Percentiles rank a stretch among this genome's conserved stretches.
Conservation (phyloP, 164 flowering plant genomes). For the Hamamelis virginiana region DNA sequence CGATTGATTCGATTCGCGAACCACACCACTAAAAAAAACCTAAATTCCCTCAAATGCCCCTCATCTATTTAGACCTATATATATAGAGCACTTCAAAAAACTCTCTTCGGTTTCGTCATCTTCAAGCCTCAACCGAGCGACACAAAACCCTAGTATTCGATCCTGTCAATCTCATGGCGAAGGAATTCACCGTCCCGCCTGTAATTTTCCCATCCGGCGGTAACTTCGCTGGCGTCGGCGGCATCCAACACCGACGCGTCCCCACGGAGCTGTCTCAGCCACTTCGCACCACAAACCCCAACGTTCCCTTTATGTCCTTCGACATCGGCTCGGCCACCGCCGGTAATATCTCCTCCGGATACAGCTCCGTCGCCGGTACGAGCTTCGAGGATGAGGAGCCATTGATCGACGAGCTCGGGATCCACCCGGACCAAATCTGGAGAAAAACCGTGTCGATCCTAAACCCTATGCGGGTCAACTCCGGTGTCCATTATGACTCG, state of each 20-base stretch:
- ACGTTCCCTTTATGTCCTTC: conserved; percentile 74
- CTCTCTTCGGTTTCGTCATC: too few species aligned
- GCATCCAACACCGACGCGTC: conserved; percentile 49
- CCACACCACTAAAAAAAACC: not conserved
- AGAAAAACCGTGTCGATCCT: conserved; percentile 64
- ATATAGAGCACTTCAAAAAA: not conserved
- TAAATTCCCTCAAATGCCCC: not conserved
- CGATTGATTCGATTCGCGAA: not conserved
- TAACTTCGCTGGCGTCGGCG: conserved; percentile 26
- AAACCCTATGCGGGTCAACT: conserved; percentile 62
- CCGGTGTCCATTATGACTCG: conserved; percentile 63
- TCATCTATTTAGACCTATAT: not conserved
- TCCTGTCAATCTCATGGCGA: conserved; percentile 31
- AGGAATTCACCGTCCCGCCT: conserved; percentile 71
- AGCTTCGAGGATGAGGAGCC: conserved; percentile 78
- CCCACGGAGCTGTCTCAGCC: conserved; percentile 77
- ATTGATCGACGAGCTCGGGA: conserved; percentile 89
- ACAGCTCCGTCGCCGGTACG: conserved; percentile 19
- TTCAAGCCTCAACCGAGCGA: too few species aligned
- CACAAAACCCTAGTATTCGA: conserved; percentile 3
- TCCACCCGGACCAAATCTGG: conserved; percentile 86
- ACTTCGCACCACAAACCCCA: conserved; percentile 38
- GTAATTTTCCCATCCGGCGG: conserved; percentile 75
- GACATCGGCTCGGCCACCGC: conserved; percentile 57
- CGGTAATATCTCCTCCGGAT: conserved; percentile 32